phyloP scores from a whole-genome alignment of 108 stramenopile species.

The Bacterosira constricta region DNA sequence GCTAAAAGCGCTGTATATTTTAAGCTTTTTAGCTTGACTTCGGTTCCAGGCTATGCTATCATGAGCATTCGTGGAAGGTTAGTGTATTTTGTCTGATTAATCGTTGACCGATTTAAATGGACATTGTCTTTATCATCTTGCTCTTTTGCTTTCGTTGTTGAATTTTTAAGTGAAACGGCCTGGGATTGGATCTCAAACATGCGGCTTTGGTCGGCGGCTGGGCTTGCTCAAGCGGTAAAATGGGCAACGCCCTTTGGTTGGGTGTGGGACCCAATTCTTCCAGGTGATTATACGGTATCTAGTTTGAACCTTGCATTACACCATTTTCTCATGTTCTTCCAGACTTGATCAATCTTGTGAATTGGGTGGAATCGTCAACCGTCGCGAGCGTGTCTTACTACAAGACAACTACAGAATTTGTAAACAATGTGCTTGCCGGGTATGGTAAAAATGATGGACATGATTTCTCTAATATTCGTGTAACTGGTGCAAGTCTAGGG shows the following conservation, averaged over 20 bases:
- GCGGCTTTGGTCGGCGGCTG: constrained; percentile 76
- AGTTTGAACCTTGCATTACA: no score
- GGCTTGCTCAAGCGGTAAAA: constrained; percentile 64
- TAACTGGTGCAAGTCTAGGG: constrained; percentile 56
- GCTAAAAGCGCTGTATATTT: constrained; percentile 51
- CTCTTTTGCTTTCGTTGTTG: no score
- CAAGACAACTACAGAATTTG: constrained; percentile 36
- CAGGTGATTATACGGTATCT: no score
- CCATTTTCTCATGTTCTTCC: constrained; percentile 65
- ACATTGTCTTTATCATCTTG: no score
- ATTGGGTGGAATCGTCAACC: constrained; percentile 28
- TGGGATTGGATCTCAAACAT: constrained; percentile 77
- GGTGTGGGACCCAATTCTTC: no score
- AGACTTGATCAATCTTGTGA: constrained; percentile 49
- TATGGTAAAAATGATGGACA: constrained; percentile 31
- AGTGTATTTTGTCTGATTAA: no score
- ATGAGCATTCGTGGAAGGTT: constrained; percentile 78
- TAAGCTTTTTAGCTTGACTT: constrained; percentile 58
- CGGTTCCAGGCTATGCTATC: constrained; percentile 35
- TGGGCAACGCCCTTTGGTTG: constrained; percentile 65
- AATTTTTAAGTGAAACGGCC: constrained; percentile 64
- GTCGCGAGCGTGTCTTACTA: constrained; percentile 51
- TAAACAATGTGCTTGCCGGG: constrained; percentile 30
- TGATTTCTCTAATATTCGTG: constrained; percentile 19
- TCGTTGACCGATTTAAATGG: no score